Evolutionary conservation across 257 asterid species (phyloP).

Genomic region (Marsdenia floribunda): DNA sequence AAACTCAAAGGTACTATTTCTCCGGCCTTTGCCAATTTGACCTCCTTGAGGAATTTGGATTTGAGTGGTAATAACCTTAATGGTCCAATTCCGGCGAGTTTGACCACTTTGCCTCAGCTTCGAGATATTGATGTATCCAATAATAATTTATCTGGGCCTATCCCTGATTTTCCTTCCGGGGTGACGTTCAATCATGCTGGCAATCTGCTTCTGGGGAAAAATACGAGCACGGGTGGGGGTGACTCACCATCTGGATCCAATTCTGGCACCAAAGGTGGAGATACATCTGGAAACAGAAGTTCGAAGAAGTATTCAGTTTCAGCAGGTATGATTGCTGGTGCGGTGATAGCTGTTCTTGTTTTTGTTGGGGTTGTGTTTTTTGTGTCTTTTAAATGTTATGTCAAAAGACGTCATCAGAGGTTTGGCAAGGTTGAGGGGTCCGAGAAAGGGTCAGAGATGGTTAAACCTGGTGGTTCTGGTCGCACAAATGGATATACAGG

Average conservation of each 20-base stretch:
- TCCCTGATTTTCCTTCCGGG: constrained; percentile 36
- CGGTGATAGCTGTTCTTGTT: constrained; percentile 54
- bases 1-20: constrained; percentile 66
- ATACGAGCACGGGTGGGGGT: constrained; percentile 29
- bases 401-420: constrained; percentile 46
- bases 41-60: constrained; percentile 58
- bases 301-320: constrained; percentile 37
- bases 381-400: constrained; percentile 66
- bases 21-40: constrained; percentile 62
- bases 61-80: constrained; percentile 70
- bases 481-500: constrained; percentile 43
- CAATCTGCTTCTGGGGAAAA: constrained; percentile 56
- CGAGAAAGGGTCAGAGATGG: constrained; percentile 56
- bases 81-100: constrained; percentile 51
- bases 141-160: constrained; percentile 64
- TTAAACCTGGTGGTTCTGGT: constrained; percentile 29
- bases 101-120: constrained; percentile 59
- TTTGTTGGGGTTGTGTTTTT: constrained; percentile 56
- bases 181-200: constrained; percentile 47
- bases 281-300: constrained; percentile 32
- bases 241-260: constrained; percentile 29
- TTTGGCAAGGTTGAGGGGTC: constrained; percentile 50
- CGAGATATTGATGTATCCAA: constrained; percentile 71
- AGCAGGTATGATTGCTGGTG: constrained; percentile 73
- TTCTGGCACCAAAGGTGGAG: constrained; percentile 25